Evolutionary conservation across 257 asterid species (phyloP), one percentile per base, ranked within the genome.

Genomic region (Solanum tarapatanum): DNA sequence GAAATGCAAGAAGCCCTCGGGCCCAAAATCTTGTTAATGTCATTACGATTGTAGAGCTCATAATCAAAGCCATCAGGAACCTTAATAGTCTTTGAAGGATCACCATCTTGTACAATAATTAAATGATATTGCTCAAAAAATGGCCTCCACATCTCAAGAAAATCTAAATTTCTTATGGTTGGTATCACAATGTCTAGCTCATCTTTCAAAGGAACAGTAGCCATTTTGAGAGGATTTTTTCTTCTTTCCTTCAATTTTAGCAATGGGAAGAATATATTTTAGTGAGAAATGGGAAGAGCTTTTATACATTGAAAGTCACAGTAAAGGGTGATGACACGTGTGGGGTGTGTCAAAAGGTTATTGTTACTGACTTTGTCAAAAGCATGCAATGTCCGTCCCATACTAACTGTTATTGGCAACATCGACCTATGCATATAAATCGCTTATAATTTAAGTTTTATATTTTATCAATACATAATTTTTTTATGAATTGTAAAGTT

Each of bases 131-230:
- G 95, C 93, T 96, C 87, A 62, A 95, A 91, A 76, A 95, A 96
- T 0, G 99, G 97, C 90, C 99, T 90, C 99, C 99, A 96, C 99
- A 96, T 96, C 60, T 96, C 97, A 79, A 96, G 60, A 93, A 96
- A 96, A 87, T 96, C 99, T 1, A 96, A 97, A 88, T 96, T 96
- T 66, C 98, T 89, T 68, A 96, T 96, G 3, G 98, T 96, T 16
- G 99, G 99, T 35, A 96, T 96, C 88, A 96, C 99, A 70, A 96
- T 96, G 68, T 96, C 98, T 0, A 96, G 94, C 84, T 96, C 98
- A 84, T 96, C 97, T 88, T 94, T 95, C 87, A 96, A 89, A 21
- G 88, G 93, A 33, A 93, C 19, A 24, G 91, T 24, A 14, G 95
- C 92, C 98, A 94, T 94, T 72, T 74, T 85, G 23, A 32, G 32